Evolutionary conservation across 139 green algal genomes (phyloP), one percentile per base, ranked within the genome.

Genomic region (Chlamydomonas sphaeroides): DNA sequence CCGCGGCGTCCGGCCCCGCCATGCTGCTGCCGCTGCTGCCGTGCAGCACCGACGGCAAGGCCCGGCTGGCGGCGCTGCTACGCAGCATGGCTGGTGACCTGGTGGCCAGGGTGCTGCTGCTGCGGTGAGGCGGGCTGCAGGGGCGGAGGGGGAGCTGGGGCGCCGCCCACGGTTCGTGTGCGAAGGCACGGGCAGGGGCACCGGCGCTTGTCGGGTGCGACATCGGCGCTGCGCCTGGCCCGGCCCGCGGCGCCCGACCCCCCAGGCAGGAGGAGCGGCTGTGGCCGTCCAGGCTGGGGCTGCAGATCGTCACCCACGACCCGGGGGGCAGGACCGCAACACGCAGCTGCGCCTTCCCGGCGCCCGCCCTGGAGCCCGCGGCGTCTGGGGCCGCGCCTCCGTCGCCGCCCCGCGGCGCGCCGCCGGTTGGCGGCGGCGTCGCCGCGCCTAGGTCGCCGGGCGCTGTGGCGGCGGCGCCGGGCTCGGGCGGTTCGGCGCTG

Each of bases 41-140:
- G 15, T 70, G 70, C 36, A 39, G 35, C 14, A 26, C 87, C 5
- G 85, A 93, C 70, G 89, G 79, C 23, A 28, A 72, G 10, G 14
- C 57, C 3, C 78, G 91, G 5, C 39, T 93, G 65, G 21, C 63
- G 6, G 42, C 57, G n/a, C 53, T 94, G 14, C 62, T 94, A 41
- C 17, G 38, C 33, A 78, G 81, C 21, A 92, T 94, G 89, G 66
- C 70, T 0, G 36, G 70, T 0, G 91, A 93, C 84, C 84, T 94
- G 53, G 84, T 92, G 72, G 78, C 85, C 17, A 66, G 91, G 4
- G 81, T 94, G 20, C 25, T 82, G 49, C 38, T 89, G 67, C 86
- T 91, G 78, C 72, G 80, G 86, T 88, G 77, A 2, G 61, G 59
- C 35, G 0, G 30, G 62, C 5, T 41, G 53, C 11, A 21, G 17